phyloP scores from a whole-genome alignment of 2,329 filamentous ascomycete species.

The Alternaria arborescens region DNA sequence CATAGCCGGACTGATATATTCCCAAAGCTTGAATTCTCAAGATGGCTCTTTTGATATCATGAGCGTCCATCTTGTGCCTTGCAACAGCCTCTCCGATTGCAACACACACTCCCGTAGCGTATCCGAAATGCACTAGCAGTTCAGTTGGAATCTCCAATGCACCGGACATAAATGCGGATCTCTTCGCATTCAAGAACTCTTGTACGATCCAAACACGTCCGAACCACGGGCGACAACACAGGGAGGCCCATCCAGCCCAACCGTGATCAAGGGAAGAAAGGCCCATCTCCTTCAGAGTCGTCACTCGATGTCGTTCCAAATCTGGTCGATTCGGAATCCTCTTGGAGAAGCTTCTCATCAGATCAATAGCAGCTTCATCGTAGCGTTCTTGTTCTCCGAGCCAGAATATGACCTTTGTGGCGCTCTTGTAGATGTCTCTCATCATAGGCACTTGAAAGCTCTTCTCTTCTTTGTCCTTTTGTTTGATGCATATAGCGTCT shows the following conservation, averaged over 20 bases:
- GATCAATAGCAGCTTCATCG: slow-evolving; percentile 9
- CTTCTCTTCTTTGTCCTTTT: slow-evolving; percentile 13
- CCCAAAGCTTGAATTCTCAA: neutral
- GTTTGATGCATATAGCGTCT: neutral
- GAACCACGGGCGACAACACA: slow-evolving; percentile 17
- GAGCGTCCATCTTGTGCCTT: no score
- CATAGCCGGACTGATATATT: neutral
- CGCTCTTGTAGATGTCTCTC: slow-evolving; percentile 18
- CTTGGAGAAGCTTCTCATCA: slow-evolving; percentile 7
- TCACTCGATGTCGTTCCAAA: neutral
- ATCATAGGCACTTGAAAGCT: slow-evolving; percentile 18
- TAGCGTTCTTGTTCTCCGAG: slow-evolving; percentile 13
- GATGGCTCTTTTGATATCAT: neutral
- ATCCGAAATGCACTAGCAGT: slow-evolving; percentile 9
- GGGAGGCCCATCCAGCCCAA: slow-evolving; percentile 17
- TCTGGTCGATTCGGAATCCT: neutral
- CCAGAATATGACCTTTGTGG: slow-evolving; percentile 18
- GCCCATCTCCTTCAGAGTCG: neutral
- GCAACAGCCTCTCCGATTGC: neutral
- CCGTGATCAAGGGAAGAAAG: neutral
- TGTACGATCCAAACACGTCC: slow-evolving; percentile 22
- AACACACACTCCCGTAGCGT: neutral
- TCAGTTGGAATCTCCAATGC: slow-evolving; percentile 11
- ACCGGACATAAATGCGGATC: slow-evolving; percentile 15
- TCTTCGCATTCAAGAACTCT: slow-evolving; percentile 16